These are phyloP conservation scores for Akanthomyces uredinophilus DNA, from an alignment of 2,329 filamentous ascomycete species.

Conservation along the genomic window DNA sequence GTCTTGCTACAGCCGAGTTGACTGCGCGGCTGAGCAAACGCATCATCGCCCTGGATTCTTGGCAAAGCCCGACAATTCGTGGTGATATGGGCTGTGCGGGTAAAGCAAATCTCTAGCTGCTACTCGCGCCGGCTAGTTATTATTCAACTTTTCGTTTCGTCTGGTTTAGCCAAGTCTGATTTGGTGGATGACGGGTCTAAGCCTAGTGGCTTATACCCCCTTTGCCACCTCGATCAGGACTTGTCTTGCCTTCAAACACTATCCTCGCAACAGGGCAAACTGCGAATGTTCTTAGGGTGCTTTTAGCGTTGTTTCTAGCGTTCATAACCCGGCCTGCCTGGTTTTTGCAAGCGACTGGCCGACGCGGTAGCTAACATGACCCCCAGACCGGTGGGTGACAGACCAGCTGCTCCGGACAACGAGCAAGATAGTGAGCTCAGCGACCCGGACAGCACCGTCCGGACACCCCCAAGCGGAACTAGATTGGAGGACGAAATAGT, in stretches of 20 bases:
- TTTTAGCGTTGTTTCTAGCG: too few species aligned
- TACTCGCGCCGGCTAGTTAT: background rate
- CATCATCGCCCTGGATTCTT: background rate
- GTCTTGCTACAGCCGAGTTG: background rate
- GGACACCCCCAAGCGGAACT: conserved; percentile 35
- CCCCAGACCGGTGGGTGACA: conserved; percentile 19
- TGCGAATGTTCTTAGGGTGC: too few species aligned
- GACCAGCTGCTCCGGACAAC: conserved; percentile 18
- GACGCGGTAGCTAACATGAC: background rate
- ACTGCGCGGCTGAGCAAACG: background rate
- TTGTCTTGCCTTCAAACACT: background rate
- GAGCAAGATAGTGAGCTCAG: conserved; percentile 41
- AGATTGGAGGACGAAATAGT: conserved; percentile 38
- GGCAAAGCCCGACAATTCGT: background rate
- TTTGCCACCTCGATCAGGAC: background rate
- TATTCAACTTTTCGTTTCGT: background rate
- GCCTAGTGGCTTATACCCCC: conserved; percentile 8
- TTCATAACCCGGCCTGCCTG: background rate
- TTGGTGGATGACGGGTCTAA: background rate
- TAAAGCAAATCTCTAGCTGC: background rate
- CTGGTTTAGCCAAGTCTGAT: background rate
- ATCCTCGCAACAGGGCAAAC: too few species aligned
- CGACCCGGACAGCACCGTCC: conserved; percentile 31
- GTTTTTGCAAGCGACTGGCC: background rate
- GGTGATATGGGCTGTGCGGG: background rate